Evolutionary conservation across 257 asterid genomes (phyloP), one percentile per base, ranked within the genome.

Genomic region (Fraxinus pennsylvanica): DNA sequence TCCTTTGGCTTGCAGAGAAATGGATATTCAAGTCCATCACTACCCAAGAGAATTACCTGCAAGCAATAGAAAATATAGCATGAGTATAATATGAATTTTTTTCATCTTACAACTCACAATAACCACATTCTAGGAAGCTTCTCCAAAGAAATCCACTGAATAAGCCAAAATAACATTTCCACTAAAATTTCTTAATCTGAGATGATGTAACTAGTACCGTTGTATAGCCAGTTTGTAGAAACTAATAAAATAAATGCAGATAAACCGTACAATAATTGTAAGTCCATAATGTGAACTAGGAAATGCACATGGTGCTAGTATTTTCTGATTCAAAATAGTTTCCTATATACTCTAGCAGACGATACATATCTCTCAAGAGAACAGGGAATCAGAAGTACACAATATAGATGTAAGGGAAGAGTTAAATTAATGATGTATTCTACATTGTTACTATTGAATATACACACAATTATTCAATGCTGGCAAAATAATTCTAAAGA

Each of bases 1-100:
- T 95, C 99, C 87, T 95, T 95, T 13, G 99, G 99, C 84, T 95
- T 95, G 94, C 97, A 95, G 74, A 95, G 98, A 87, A 95, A 95
- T 74, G 99, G 97, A 61, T 91, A 89, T 74, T 91, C 86, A 81
- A 73, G 73, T 77, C 98, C 98, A 86, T 95, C 97, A 83, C 98
- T 95, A 50, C 99, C 98, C 78, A 93, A 86, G 86, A 95, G 94
- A 91, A 93, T 80, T 71, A 95, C 75, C 99, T 95, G 89, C 81
- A 84, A 76, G 77, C 15, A 71, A 61, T 30, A 25, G 41, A 66
- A 72, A 70, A 77, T 52, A 66, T 59, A 9, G 9, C 35, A 65
- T 32, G 72, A 80, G 74, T 45, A 50, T 27, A 15, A 76, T 45
- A 63, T 68, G 66, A 74, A 63, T 8, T 30, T 2, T 21, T 68